phyloP scores from a whole-genome alignment of 2,329 filamentous ascomycete genomes.

The Botryotinia narcissicola region DNA sequence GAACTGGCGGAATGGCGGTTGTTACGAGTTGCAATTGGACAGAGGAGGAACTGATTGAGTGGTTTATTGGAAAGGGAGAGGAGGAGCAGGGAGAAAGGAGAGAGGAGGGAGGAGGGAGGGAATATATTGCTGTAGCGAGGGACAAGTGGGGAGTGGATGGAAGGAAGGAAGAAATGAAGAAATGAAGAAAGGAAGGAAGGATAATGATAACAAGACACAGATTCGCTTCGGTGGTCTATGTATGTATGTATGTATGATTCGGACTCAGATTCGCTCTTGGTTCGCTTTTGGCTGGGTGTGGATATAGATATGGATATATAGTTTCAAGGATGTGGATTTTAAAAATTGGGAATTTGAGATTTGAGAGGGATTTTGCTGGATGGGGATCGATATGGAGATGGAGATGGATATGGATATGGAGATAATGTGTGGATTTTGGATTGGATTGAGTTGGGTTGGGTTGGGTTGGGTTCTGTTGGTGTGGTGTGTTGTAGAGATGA shows the following conservation, averaged over 20 bases:
- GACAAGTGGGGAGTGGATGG: background rate
- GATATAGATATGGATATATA: background rate
- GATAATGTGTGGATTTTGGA: too few species aligned
- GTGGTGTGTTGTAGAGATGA: too few species aligned
- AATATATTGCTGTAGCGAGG: background rate
- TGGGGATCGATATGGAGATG: too few species aligned
- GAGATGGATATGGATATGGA: too few species aligned
- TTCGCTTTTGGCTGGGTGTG: too few species aligned
- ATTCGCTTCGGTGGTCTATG: background rate
- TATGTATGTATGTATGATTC: too few species aligned
- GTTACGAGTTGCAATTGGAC: slow-evolving; percentile 99
- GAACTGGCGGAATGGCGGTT: slow-evolving; percentile 68
- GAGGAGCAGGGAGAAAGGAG: slow-evolving; percentile 2
- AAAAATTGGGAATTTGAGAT: too few species aligned
- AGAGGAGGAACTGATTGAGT: slow-evolving; percentile 74
- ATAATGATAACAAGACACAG: background rate
- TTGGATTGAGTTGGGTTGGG: too few species aligned
- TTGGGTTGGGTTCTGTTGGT: too few species aligned
- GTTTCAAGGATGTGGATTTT: background rate
- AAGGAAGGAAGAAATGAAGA: background rate
- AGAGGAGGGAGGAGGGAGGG: background rate
- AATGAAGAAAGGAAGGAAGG: background rate
- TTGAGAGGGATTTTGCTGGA: too few species aligned
- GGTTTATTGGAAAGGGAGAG: slow-evolving; percentile 64
- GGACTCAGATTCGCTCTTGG: too few species aligned